These are phyloP conservation scores for Blastobotrys peoriensis DNA, from an alignment of 805 yeast species.

Conservation along the genomic window DNA sequence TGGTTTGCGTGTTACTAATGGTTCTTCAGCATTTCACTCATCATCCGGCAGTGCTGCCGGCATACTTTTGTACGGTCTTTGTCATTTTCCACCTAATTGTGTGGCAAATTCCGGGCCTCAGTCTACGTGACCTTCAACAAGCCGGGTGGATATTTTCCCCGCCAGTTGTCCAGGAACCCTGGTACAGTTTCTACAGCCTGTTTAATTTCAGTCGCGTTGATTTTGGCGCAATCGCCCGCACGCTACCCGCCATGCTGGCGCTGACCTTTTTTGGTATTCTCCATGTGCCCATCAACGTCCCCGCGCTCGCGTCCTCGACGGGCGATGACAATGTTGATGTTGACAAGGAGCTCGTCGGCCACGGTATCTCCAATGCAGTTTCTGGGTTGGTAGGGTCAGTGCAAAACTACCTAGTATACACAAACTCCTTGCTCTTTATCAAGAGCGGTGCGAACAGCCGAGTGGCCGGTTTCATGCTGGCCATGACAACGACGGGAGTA, in stretches of 20 bases:
- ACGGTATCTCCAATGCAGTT: conserved; percentile 82
- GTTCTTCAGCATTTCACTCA: conserved; percentile 55
- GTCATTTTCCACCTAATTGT: conserved; percentile 63
- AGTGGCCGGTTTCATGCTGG: conserved; percentile 83
- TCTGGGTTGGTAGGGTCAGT: conserved; percentile 84
- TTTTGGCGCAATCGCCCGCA: conserved; percentile 61
- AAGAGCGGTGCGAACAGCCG: conserved; percentile 92
- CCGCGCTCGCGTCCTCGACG: conserved; percentile 88
- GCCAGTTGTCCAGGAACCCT: conserved; percentile 61
- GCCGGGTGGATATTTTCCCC: conserved; percentile 81
- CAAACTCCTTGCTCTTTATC: conserved; percentile 85
- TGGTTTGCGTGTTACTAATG: conserved; percentile 55
- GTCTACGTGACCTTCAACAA: conserved; percentile 54
- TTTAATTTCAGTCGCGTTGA: conserved; percentile 69
- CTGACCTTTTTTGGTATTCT: conserved; percentile 91
- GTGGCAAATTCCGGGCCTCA: conserved; percentile 58
- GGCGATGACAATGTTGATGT: conserved; percentile 78
- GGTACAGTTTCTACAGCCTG: conserved; percentile 78
- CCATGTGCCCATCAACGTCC: conserved; percentile 97
- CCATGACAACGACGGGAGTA: conserved; percentile 69
- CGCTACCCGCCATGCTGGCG: conserved; percentile 91
- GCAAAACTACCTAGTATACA: conserved; percentile 91
- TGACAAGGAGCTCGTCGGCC: conserved; percentile 89
- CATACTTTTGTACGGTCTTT: conserved; percentile 70
- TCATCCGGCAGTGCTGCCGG: conserved; percentile 73